A percentile compares a stretch with the other conserved stretches of the same genome.
phyloP scores from a whole-genome alignment of 306 rosid species.

The Cercis canadensis region DNA sequence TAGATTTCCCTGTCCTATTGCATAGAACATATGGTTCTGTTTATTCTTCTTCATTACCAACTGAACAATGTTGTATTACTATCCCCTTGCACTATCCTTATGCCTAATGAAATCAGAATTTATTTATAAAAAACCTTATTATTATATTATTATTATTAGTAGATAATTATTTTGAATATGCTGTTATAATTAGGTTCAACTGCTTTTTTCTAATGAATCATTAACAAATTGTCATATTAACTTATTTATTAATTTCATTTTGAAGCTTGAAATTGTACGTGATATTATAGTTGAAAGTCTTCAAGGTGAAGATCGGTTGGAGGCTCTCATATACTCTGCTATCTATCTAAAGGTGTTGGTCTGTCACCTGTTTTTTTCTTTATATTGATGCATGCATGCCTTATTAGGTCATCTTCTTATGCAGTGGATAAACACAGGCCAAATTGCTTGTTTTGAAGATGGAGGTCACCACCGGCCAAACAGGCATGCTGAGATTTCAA shows the following conservation, averaged over 20 bases:
- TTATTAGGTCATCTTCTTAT: constrained; percentile 47
- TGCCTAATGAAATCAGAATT: too few relatives aligned
- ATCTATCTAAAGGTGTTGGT: constrained; percentile 87
- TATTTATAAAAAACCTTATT: too few relatives aligned
- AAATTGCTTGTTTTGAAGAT: constrained; percentile 94
- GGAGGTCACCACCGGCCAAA: constrained; percentile 98
- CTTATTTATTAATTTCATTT: constrained; percentile 22
- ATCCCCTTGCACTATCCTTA: too few relatives aligned
- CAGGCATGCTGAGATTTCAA: constrained; percentile 95
- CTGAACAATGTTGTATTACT: too few relatives aligned
- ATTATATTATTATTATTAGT: too few relatives aligned
- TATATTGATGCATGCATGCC: constrained; percentile 16
- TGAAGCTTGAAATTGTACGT: constrained; percentile 89
- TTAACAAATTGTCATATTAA: constrained; percentile 5
- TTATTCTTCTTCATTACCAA: too few relatives aligned
- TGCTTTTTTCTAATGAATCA: background rate
- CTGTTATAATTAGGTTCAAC: too few relatives aligned
- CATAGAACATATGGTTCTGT: too few relatives aligned
- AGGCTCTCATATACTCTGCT: constrained; percentile 82
- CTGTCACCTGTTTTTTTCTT: constrained; percentile 1
- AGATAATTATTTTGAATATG: too few relatives aligned
- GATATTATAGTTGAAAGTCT: constrained; percentile 60
- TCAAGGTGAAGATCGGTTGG: constrained; percentile 61
- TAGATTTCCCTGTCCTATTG: too few relatives aligned
- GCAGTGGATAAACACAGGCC: constrained; percentile 99